These are phyloP conservation scores for Aureobasidium sp. DNA, from an alignment of 2,329 filamentous ascomycete genomes.

Conservation along the genomic window DNA sequence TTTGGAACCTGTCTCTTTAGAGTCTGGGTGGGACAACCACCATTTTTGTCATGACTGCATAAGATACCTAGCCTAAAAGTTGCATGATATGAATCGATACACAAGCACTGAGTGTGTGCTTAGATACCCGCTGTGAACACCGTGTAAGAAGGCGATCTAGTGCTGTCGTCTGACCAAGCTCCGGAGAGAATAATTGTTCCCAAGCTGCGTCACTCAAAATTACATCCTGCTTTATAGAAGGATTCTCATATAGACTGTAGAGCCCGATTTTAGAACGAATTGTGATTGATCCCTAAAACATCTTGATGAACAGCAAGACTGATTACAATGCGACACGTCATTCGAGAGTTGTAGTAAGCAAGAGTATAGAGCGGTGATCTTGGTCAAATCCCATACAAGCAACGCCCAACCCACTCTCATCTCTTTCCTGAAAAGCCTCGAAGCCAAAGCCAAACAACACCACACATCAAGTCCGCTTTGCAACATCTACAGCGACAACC, in stretches of 20 bases:
- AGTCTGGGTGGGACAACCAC: neutral
- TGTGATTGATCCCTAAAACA: neutral
- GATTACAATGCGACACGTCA: no score
- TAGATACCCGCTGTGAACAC: neutral
- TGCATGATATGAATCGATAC: neutral
- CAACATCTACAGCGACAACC: neutral
- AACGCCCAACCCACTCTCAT: slow-evolving; percentile 9
- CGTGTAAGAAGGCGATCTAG: neutral
- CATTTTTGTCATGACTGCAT: neutral
- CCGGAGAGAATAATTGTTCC: neutral
- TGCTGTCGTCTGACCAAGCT: neutral
- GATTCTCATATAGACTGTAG: neutral
- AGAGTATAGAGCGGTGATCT: neutral
- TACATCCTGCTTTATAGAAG: neutral
- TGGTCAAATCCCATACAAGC: neutral
- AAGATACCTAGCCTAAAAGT: slow-evolving; percentile 6
- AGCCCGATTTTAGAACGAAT: neutral
- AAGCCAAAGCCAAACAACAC: slow-evolving; percentile 8
- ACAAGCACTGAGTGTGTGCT: neutral
- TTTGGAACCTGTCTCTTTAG: slow-evolving; percentile 65
- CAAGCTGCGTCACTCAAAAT: neutral
- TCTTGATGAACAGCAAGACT: no score
- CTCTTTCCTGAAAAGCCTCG: slow-evolving; percentile 7
- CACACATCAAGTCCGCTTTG: neutral
- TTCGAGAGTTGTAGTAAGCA: neutral